These are phyloP conservation scores for Leptosphaerulina australis DNA, from an alignment of 2,329 filamentous ascomycete genomes.

Conservation along the genomic window DNA sequence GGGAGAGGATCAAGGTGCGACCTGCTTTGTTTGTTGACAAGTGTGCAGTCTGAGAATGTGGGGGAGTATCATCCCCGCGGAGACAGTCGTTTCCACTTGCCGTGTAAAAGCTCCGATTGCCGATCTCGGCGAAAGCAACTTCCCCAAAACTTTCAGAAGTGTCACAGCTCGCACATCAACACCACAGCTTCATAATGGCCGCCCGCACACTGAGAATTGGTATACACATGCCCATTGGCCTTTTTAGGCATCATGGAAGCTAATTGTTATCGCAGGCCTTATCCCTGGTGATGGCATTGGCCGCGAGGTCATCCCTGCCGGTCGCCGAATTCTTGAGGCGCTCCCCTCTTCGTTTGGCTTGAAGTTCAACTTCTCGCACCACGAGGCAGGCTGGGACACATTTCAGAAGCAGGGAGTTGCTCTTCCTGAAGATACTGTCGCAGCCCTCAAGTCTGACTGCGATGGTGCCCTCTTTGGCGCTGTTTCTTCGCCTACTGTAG, in stretches of 20 bases:
- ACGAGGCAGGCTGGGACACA: conserved; percentile 89
- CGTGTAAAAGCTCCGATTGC: conserved; percentile 5
- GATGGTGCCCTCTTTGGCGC: conserved; percentile 96
- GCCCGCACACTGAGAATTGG: conserved; percentile 42
- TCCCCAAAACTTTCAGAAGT: conserved; percentile 23
- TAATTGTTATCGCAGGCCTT: conserved; percentile 66
- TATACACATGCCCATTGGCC: conserved; percentile 1
- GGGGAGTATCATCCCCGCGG: no score
- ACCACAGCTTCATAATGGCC: conserved; percentile 34
- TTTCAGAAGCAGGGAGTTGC: conserved; percentile 90
- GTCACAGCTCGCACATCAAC: conserved; percentile 2
- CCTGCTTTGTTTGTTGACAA: no score
- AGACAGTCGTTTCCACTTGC: conserved; percentile 4
- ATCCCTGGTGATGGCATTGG: conserved; percentile 99
- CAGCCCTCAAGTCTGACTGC: conserved; percentile 86
- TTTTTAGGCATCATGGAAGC: background rate
- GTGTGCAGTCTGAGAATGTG: no score
- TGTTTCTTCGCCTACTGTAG: conserved; percentile 85
- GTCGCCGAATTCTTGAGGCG: conserved; percentile 88
- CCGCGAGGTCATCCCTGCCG: conserved; percentile 95
- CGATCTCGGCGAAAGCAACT: conserved; percentile 7
- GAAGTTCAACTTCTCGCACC: conserved; percentile 92
- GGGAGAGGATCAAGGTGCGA: no score
- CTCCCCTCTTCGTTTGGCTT: conserved; percentile 88
- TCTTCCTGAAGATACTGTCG: conserved; percentile 87